phyloP scores from a whole-genome alignment of 306 rosid genomes.

The Ziziphus jujuba region DNA sequence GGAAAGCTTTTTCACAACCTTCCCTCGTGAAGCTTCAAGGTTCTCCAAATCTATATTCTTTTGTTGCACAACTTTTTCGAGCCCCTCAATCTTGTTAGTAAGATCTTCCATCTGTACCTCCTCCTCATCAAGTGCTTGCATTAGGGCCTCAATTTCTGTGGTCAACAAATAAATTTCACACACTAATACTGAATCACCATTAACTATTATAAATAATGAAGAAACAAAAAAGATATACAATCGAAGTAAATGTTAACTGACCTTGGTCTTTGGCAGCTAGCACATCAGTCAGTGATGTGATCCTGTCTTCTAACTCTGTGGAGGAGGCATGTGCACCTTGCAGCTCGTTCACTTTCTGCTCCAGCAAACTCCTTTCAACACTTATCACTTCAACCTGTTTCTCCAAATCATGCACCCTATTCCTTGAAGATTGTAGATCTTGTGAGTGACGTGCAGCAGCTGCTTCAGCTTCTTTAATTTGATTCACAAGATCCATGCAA shows the following conservation, averaged over 20 bases:
- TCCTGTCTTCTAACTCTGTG: constrained; percentile 65
- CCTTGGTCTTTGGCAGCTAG: constrained; percentile 89
- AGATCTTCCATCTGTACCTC: constrained; percentile 84
- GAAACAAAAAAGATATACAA: neutral
- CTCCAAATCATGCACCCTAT: constrained; percentile 55
- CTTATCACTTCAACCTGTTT: constrained; percentile 50
- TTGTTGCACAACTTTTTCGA: constrained; percentile 63
- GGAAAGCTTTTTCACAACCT: constrained; percentile 79
- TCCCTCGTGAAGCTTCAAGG: constrained; percentile 74
- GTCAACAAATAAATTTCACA: constrained; percentile 32
- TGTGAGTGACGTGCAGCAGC: constrained; percentile 49
- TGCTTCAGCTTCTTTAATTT: constrained; percentile 84
- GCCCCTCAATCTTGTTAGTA: constrained; percentile 59
- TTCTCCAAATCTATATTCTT: constrained; percentile 68
- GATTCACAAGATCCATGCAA: constrained; percentile 83
- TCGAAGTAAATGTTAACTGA: constrained; percentile 28
- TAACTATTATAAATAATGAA: neutral
- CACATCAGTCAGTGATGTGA: constrained; percentile 58
- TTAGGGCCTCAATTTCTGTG: constrained; percentile 84
- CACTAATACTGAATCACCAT: constrained; percentile 7
- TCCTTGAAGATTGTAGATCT: constrained; percentile 71
- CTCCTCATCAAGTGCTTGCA: constrained; percentile 97
- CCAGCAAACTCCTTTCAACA: constrained; percentile 53
- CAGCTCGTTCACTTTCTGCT: constrained; percentile 62
- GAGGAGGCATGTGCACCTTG: constrained; percentile 46